phyloP scores from a whole-genome alignment of 1,284 basidiomycete genomes.

The Albatrellus sp. region DNA sequence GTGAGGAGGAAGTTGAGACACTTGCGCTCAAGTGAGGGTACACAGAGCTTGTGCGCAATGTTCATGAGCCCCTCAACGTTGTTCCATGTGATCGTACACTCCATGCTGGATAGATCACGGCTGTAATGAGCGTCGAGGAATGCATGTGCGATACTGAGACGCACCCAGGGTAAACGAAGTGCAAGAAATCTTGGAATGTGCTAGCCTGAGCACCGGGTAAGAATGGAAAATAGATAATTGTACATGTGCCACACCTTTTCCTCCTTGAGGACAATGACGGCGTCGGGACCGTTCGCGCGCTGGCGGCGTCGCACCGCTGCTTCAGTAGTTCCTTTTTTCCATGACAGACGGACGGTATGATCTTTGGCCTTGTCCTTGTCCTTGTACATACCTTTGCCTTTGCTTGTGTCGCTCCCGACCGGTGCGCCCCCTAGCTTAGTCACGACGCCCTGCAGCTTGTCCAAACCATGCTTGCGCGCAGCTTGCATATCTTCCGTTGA shows the following conservation, averaged over 20 bases:
- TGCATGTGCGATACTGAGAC: not conserved
- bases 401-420: not conserved
- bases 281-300: conserved; percentile 44
- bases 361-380: conserved; percentile 2
- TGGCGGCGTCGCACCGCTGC: conserved; percentile 28
- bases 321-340: conserved; percentile 18
- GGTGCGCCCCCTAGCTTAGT: conserved; percentile 8
- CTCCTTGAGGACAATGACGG: conserved; percentile 72
- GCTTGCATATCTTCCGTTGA: conserved; percentile 4
- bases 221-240: not conserved
- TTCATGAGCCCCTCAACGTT: conserved; percentile 85
- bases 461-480: conserved; percentile 21
- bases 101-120: conserved; percentile 35
- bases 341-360: conserved; percentile 12
- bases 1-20: conserved; percentile 81
- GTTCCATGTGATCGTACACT: conserved; percentile 88
- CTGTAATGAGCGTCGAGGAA: conserved; percentile 1
- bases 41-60: conserved; percentile 75
- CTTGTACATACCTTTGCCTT: conserved; percentile 1
- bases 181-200: conserved; percentile 78
- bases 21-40: conserved; percentile 66
- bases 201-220: conserved; percentile 33
- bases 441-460: conserved; percentile 18
- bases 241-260: conserved; percentile 39
- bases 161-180: conserved; percentile 77